phyloP scores from a whole-genome alignment of 805 yeast genomes.

The Candida taoyuanica region DNA sequence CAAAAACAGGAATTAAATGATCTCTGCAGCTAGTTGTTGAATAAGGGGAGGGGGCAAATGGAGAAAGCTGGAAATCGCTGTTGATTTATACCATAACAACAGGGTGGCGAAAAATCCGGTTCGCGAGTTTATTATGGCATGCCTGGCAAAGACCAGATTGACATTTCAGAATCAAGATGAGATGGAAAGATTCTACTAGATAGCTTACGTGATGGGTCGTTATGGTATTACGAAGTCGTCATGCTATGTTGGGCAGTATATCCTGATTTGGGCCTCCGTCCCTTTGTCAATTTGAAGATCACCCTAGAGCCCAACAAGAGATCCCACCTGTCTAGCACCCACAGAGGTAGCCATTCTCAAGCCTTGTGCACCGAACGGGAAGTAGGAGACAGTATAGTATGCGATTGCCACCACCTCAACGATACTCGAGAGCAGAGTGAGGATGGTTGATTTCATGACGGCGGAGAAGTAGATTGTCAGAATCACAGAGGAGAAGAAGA shows the following conservation, averaged over 20 bases:
- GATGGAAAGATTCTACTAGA: too few relatives aligned
- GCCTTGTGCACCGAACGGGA: constrained; percentile 92
- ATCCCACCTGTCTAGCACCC: constrained; percentile 45
- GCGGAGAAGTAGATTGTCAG: constrained; percentile 77
- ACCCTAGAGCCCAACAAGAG: constrained; percentile 16
- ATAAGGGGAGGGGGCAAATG: background rate
- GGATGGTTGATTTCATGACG: constrained; percentile 57
- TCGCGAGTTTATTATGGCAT: background rate
- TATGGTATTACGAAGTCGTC: too few relatives aligned
- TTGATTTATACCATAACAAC: constrained; percentile 4
- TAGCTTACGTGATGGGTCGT: too few relatives aligned
- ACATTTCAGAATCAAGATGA: too few relatives aligned
- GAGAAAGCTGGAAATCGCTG: background rate
- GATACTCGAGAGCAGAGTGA: constrained; percentile 71
- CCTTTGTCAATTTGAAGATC: background rate
- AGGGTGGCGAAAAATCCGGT: constrained; percentile 10
- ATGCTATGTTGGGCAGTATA: too few relatives aligned
- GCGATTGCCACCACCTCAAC: constrained; percentile 82
- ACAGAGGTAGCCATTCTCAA: constrained; percentile 50
- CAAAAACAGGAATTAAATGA: too few relatives aligned
- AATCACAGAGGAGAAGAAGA: constrained; percentile 77
- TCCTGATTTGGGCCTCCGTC: too few relatives aligned
- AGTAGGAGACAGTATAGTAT: constrained; percentile 86
- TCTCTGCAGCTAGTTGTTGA: background rate
- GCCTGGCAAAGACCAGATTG: too few relatives aligned